Base-by-base conservation (phyloP, 2,329 filamentous ascomycete species). In the Hirsutella thompsonii region DNA sequence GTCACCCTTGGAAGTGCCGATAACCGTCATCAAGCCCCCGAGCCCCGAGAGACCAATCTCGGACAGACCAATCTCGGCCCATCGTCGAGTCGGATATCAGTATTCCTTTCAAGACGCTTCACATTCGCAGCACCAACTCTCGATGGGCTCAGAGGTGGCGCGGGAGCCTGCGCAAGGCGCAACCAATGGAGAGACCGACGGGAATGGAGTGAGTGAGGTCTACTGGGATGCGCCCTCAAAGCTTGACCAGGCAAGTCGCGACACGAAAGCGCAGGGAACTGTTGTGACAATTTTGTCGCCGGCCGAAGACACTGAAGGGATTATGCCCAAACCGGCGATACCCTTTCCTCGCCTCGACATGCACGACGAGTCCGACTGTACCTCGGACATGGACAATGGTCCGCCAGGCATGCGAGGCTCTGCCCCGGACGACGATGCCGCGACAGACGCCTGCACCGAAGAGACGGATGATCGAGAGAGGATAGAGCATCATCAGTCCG, bases 261-360 rank as follows among this genome's bases (percentile, higher is more conserved):
- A 42, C n/a, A 45, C 49, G 16, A 40, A 49, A 36, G 38, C 46
- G 3, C 51, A 64, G 38, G 61, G 66, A 46, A 69, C 69, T 9
- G 69, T 66, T 16, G 66, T 73, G 39, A 69, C 67, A 5, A 68
- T 74, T 34, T 52, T 74, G 26, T 65, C 68, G 8, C 66, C 69
- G 8, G 63, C 43, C 20, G 48, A 53, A 10, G 48, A 52, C 9
- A 18, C 32, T 3, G 35, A 37, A 46, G 29, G 38, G 35, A 16
- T 45, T 4, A 40, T 41, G 18, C 38, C 44, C 26, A 43, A 52
- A 20, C 47, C 48, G 8, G 52, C 47, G 4, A 47, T 58, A 4
- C 54, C 59, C 2, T 64, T 63, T 14, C 58, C 62, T 5, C 53
- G 54, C 10, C 47, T 62, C 20, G 59, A 63, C 19, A 47, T 53